Evolutionary conservation across 2,329 filamentous ascomycete species (phyloP).

Genomic region (Sclerotinia minor): DNA sequence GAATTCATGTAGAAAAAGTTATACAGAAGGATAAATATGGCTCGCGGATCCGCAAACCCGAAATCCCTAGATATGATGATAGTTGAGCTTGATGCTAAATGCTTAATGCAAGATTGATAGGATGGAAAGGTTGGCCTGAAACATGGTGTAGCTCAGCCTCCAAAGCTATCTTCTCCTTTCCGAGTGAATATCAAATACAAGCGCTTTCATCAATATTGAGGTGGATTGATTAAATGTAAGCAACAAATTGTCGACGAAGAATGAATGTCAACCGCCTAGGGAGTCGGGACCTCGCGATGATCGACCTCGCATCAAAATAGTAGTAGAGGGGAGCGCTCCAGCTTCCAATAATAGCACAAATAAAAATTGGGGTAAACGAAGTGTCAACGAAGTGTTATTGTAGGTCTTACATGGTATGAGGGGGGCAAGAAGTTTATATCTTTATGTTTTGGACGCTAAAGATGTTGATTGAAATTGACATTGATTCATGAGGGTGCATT

Average conservation of each 20-base stretch:
- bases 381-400: not conserved
- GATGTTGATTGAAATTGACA: not conserved
- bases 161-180: not conserved
- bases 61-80: not conserved
- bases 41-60: constrained; percentile 8
- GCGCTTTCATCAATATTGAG: not conserved
- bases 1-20: not conserved
- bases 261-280: not conserved
- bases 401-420: no score
- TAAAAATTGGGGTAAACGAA: constrained; percentile 1
- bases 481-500: no score
- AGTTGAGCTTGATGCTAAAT: not conserved
- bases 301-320: constrained; percentile 16
- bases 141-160: constrained; percentile 17
- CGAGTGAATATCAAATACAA: not conserved
- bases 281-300: not conserved
- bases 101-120: constrained; percentile 16
- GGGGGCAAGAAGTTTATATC: not conserved
- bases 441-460: not conserved
- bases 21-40: not conserved
- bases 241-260: constrained; percentile 9
- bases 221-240: not conserved
- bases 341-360: constrained; percentile 14
- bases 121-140: not conserved
- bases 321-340: constrained; percentile 5